Evolutionary conservation across 441 rosid species (phyloP).

Genomic region (Gossypium gossypioides): DNA sequence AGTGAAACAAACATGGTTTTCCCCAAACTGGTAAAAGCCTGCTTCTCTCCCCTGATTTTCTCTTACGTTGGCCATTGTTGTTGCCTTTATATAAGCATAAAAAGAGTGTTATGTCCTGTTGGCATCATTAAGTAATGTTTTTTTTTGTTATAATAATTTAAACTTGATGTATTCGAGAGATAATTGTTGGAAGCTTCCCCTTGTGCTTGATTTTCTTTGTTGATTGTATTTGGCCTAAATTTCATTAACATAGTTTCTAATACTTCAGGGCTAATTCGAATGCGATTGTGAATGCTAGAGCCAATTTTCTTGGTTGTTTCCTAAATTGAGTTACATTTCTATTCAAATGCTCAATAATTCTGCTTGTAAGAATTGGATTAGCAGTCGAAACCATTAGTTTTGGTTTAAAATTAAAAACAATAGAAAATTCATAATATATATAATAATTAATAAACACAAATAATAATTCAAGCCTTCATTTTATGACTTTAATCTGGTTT

Average conservation of each 20-base stretch:
- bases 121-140: neutral
- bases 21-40: conserved; percentile 1
- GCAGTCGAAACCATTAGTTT: no score
- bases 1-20: conserved; percentile 10
- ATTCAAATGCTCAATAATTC: no score
- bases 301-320: neutral
- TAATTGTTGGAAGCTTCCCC: neutral
- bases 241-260: neutral
- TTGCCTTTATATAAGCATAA: neutral
- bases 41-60: neutral
- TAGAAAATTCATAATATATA: no score
- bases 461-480: no score
- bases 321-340: no score
- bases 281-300: neutral
- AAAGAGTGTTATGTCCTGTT: neutral
- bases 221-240: neutral
- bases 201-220: neutral
- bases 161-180: neutral
- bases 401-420: no score
- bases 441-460: no score
- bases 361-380: no score
- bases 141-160: neutral
- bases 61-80: neutral
- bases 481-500: no score
- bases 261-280: no score